phyloP scores from a whole-genome alignment of 306 rosid species.

The Lotus japonicus region DNA sequence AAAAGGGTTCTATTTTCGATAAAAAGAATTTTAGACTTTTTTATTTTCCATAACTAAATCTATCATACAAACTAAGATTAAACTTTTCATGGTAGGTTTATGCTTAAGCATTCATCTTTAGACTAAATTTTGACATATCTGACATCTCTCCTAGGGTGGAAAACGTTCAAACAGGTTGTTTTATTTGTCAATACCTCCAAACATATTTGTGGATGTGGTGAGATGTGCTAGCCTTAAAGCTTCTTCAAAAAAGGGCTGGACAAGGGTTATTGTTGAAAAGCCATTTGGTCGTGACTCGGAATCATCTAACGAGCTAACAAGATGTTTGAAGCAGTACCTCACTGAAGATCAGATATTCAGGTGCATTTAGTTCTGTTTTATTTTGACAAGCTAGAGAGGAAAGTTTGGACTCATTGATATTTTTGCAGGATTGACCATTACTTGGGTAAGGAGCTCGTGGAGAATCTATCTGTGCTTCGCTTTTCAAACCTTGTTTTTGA shows the following conservation, averaged over 20 bases:
- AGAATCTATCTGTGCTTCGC: conserved; percentile 94
- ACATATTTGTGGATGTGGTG: conserved; percentile 83
- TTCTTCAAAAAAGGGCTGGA: conserved; percentile 87
- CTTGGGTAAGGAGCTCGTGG: conserved; percentile 98
- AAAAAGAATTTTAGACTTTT: not conserved
- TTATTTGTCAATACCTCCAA: conserved; percentile 90
- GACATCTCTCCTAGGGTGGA: conserved; percentile 50
- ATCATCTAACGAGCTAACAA: conserved; percentile 78
- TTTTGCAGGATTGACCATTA: conserved; percentile 86
- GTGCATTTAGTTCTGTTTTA: conserved; percentile 24
- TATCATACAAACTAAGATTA: not conserved
- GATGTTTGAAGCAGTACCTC: conserved; percentile 71
- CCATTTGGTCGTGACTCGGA: conserved; percentile 91
- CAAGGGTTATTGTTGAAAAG: conserved; percentile 93
- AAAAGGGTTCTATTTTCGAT: not conserved
- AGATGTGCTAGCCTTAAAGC: conserved; percentile 75
- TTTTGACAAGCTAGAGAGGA: conserved; percentile 15
- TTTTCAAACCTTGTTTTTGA: conserved; percentile 94
- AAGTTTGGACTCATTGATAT: conserved; percentile 16
- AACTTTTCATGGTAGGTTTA: not conserved
- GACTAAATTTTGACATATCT: conserved; percentile 15
- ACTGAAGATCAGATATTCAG: conserved; percentile 93
- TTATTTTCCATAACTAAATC: not conserved
- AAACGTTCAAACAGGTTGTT: conserved; percentile 70
- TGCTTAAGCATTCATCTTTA: conserved; percentile 2